Evolutionary conservation across 768 basidiomycete species (phyloP), one percentile per base, ranked within the genome.

Genomic region (Boletus sensibilis): DNA sequence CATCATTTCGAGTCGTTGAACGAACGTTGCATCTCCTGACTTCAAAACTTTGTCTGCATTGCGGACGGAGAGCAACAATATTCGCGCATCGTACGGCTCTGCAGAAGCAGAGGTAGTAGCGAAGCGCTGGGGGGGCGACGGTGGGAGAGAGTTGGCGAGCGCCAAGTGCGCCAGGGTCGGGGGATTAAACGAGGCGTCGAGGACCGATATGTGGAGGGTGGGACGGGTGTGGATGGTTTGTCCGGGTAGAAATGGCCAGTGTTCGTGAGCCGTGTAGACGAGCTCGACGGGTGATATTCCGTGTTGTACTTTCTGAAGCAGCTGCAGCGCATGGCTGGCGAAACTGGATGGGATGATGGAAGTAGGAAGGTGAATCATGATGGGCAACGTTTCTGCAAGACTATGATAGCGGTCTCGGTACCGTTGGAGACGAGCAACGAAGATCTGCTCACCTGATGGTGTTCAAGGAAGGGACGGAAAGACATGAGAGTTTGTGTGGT

Each of bases 111-210:
- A 50, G 13, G 49, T 21, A 9, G 47, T 10, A 43, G 52, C 16
- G 21, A 35, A 48, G 53, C 40, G 12, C 45, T 43, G 45, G 14
- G 53, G 14, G 39, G 31, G 61, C 7, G 69, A 75, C 14, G 35
- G 68, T 63, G 52, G 62, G 9, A 47, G 54, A 5, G 79, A 73
- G 55, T 81, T 82, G 27, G 84, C 85, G 45, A 98, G 83, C 3
- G 88, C 87, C 50, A 88, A 78, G 70, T 98, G 94, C 0, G 94
- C 92, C 23, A 81, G 69, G 3, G 92, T 94, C 1, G 95, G 95
- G 4, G 94, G 94, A 65, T 98, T 96, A 75, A 92, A 98, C 1
- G 92, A 94, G 1, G 93, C 88, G 64, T 97, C 95, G 38, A 97
- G 79, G n/a, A 95, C 76, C 4, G 88, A 80, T 45, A 95, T 79